A percentile compares a stretch with the other conserved stretches of the same genome.
Evolutionary conservation across 148 eudicot species (phyloP).

Genomic region (Salicornia ramosissima): DNA sequence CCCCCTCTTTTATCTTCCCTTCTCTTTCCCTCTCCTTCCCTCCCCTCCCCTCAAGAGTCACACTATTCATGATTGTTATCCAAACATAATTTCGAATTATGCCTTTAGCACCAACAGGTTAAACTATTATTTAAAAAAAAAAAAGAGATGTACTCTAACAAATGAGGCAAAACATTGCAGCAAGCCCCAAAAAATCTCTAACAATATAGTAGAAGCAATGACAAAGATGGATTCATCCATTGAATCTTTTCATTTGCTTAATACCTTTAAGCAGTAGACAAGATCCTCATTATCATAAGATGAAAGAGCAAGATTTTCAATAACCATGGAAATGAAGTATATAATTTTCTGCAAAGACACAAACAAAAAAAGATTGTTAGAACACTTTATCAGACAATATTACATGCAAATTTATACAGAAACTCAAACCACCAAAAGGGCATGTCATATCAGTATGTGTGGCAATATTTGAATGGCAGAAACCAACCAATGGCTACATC

Average conservation of each 20-base stretch:
- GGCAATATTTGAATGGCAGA: neutral
- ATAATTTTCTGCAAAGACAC: constrained; percentile 71
- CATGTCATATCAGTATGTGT: neutral
- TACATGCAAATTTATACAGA: neutral
- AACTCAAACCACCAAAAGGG: neutral
- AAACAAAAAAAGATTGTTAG: constrained; percentile 8
- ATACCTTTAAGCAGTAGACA: constrained; percentile 87
- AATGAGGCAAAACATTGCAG: neutral
- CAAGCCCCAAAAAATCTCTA: neutral
- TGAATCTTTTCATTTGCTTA: neutral
- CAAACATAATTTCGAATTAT: too few species aligned
- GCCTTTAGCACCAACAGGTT: neutral
- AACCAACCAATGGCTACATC: neutral
- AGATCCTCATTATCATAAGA: constrained; percentile 86
- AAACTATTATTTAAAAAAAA: too few species aligned
- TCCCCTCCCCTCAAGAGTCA: too few species aligned
- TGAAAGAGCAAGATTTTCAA: constrained; percentile 89
- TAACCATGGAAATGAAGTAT: constrained; percentile 79
- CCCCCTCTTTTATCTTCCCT: too few species aligned
- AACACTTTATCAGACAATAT: neutral
- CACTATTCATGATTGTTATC: too few species aligned
- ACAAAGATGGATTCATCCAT: neutral
- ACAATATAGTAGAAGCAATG: neutral
- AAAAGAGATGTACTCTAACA: neutral
- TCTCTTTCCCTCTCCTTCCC: too few species aligned